Evolutionary conservation across 1,284 basidiomycete species (phyloP), one percentile per base, ranked within the genome.

Genomic region (Mycosarcoma maydis): DNA sequence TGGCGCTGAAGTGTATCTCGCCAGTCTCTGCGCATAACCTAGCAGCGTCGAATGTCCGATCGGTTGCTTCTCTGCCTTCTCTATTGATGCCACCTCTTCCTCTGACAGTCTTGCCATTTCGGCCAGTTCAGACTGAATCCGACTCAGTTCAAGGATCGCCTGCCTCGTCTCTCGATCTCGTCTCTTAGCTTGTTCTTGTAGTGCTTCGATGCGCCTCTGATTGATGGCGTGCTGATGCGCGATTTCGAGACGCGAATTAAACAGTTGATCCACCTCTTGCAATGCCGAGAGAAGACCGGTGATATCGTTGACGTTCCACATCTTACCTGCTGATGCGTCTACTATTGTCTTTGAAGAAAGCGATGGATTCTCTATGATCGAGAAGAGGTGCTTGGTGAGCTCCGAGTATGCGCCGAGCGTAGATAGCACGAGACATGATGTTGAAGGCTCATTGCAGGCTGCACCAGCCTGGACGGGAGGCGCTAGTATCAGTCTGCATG

Each of bases 1-100:
- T 6, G 75, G 75, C 19, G 75, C 75, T 9, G 69, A 70, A 0
- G 75, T 76, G 29, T 75, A 76, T 14, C 54, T 53, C 6, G 75
- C 57, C 19, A 76, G 39, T 3, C 73, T 49, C 41, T 76, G 75
- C 3, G 75, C 75, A 34, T 76, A 76, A 3, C 55, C 37, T 3
- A 76, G 44, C 14, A 76, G 24, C 7, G 64, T 65, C 9, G 46
- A 11, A 36, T 65, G 54, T 9, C 46, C 48, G 16, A 74, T 34
- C 2, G 69, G 72, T 43, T 43, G 37, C 20, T 46, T 50, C n/a
- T 74, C 69, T 9, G 72, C 75, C 3, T 48, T 45, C 17, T 62
- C 47, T 26, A 72, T 65, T 17, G 52, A 56, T 4, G 52, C 48
- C 6, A 66, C 14, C 43, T 74, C 62, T 3, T 57, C 55, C 20